phyloP scores from a whole-genome alignment of 1,284 basidiomycete species.

The Stereum hirsutum region DNA sequence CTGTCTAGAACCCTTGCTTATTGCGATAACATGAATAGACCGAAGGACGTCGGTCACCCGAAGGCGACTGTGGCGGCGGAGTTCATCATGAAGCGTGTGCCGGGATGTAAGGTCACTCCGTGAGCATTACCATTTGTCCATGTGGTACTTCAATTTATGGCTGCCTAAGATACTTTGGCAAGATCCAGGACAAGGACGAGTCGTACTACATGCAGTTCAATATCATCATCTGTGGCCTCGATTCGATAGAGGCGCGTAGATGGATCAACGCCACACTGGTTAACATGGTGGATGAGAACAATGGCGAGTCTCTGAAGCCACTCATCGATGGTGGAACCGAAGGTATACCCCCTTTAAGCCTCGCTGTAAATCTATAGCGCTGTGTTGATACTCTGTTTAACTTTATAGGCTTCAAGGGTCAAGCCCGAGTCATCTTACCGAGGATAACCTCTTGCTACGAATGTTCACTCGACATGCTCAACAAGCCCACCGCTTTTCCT shows the following conservation, averaged over 20 bases:
- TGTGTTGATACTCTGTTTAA: too few species aligned
- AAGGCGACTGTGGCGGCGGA: slow-evolving; percentile 94
- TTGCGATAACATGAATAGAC: slow-evolving; percentile 39
- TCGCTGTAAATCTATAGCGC: neutral
- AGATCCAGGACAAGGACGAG: slow-evolving; percentile 96
- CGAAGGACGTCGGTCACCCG: slow-evolving; percentile 86
- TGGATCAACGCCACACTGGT: slow-evolving; percentile 99
- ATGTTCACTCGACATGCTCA: slow-evolving; percentile 97
- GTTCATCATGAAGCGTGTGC: slow-evolving; percentile 92
- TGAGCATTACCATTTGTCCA: slow-evolving; percentile 31
- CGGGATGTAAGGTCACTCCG: slow-evolving; percentile 92
- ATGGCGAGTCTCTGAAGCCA: slow-evolving; percentile 93
- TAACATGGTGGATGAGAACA: slow-evolving; percentile 85
- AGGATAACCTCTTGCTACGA: slow-evolving; percentile 97
- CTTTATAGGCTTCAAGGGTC: slow-evolving; percentile 87
- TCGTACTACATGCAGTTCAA: slow-evolving; percentile 98
- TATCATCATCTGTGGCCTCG: slow-evolving; percentile 95
- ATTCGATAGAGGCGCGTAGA: slow-evolving; percentile 91
- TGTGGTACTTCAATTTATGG: slow-evolving; percentile 10
- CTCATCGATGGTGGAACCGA: slow-evolving; percentile 99
- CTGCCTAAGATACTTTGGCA: slow-evolving; percentile 75
- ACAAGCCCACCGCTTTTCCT: slow-evolving; percentile 94
- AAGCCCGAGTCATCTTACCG: slow-evolving; percentile 95
- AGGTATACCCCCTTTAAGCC: slow-evolving; percentile 38
- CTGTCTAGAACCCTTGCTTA: too few species aligned